phyloP scores from a whole-genome alignment of 768 basidiomycete genomes.

The Amanita rubescens region DNA sequence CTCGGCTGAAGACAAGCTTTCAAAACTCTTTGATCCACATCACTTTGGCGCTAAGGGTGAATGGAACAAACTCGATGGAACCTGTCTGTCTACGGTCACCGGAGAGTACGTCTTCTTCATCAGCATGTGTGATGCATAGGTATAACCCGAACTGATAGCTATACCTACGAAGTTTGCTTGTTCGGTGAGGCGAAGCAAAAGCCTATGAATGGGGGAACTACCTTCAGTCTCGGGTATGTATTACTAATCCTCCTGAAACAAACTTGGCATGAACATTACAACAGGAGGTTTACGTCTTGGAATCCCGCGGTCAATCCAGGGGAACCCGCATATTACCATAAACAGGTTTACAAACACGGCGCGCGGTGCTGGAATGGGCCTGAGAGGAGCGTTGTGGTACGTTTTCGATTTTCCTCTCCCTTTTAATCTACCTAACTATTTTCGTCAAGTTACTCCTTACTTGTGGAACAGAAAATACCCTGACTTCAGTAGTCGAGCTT shows the following conservation, averaged over 20 bases:
- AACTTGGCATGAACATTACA: conserved; percentile 2
- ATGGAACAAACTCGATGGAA: conserved; percentile 90
- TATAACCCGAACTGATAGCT: conserved; percentile 40
- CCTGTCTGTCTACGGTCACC: conserved; percentile 71
- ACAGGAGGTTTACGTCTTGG: conserved; percentile 76
- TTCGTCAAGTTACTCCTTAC: conserved; percentile 58
- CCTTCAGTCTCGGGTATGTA: conserved; percentile 77
- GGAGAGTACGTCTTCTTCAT: conserved; percentile 69
- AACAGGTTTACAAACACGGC: conserved; percentile 78
- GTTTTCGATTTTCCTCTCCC: conserved; percentile 13
- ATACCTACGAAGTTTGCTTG: conserved; percentile 91
- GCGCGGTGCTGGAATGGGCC: conserved; percentile 97
- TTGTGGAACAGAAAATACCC: conserved; percentile 80
- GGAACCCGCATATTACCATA: conserved; percentile 66
- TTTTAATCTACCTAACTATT: neutral
- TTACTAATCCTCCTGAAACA: neutral
- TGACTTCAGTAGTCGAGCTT: conserved; percentile 75
- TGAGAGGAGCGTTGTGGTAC: conserved; percentile 72
- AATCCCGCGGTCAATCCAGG: conserved; percentile 57
- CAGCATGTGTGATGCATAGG: neutral
- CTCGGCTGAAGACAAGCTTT: conserved; percentile 48
- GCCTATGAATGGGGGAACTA: conserved; percentile 69
- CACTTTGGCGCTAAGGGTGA: conserved; percentile 78
- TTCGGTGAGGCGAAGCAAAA: conserved; percentile 87
- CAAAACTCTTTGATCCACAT: conserved; percentile 54